A percentile compares a stretch with the other conserved stretches of the same genome.
Evolutionary conservation across 179 eudicot species (phyloP).

Genomic region (Spinacia oleracea): DNA sequence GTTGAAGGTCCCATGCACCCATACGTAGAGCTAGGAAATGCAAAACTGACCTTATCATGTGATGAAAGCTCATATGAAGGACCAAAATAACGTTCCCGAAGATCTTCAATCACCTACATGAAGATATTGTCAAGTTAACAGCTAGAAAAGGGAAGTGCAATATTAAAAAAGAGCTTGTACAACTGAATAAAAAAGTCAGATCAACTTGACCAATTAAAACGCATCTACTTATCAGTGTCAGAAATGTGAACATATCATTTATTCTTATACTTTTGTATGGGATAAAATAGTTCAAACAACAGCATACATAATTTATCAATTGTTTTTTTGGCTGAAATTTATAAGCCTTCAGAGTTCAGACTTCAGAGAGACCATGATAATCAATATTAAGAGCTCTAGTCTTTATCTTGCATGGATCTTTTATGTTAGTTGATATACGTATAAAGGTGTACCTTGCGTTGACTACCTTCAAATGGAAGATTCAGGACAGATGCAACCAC

Average conservation of each 20-base stretch:
- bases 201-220: not conserved
- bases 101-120: slow-evolving; percentile 66
- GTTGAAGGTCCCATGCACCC: not conserved
- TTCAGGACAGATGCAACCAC: slow-evolving; percentile 72
- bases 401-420: not conserved
- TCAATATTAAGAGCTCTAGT: not conserved
- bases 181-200: not conserved
- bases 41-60: slow-evolving; percentile 65
- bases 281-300: not conserved
- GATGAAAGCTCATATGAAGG: slow-evolving; percentile 76
- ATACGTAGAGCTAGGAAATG: slow-evolving; percentile 6
- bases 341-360: not conserved
- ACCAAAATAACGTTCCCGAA: slow-evolving; percentile 93
- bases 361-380: not conserved
- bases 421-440: not conserved
- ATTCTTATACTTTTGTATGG: not conserved
- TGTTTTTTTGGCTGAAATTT: not conserved
- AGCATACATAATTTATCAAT: not conserved
- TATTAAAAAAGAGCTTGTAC: not conserved
- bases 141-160: not conserved
- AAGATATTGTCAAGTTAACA: not conserved
- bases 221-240: not conserved
- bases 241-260: not conserved
- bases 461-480: slow-evolving; percentile 72
- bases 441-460: slow-evolving; percentile 62